Evolutionary conservation across 441 rosid species (phyloP).

Genomic region (Eutrema salsugineum): DNA sequence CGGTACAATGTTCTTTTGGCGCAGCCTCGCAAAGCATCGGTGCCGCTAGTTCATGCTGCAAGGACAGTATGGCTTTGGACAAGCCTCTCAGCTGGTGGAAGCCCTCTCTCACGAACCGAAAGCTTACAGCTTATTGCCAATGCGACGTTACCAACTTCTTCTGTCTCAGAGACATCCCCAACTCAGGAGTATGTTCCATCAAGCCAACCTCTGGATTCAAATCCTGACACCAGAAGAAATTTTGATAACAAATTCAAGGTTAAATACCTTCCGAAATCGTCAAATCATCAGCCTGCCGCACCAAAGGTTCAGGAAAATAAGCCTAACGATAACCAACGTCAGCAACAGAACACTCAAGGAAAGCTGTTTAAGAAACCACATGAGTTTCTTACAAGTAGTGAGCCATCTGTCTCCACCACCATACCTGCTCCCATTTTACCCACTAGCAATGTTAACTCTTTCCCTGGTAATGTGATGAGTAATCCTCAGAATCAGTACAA

Average conservation of each 20-base stretch:
- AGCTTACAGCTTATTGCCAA: conserved; percentile 37
- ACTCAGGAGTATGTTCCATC: conserved; percentile 32
- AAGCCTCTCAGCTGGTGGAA: conserved; percentile 67
- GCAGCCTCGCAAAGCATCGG: conserved; percentile 77
- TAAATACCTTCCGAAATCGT: conserved; percentile 30
- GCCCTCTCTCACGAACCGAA: conserved; percentile 55
- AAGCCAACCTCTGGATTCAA: conserved; percentile 35
- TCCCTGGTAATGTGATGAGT: conserved; percentile 29
- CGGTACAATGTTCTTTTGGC: conserved; percentile 88
- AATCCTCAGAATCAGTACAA: conserved; percentile 39
- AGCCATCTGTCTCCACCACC: conserved; percentile 41
- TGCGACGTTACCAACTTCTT: conserved; percentile 3
- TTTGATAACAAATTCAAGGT: conserved; percentile 39
- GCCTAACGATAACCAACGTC: conserved; percentile 34
- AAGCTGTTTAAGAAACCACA: conserved; percentile 79
- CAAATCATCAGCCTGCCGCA: conserved; percentile 41
- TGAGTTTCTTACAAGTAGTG: conserved; percentile 52
- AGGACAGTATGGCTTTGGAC: conserved; percentile 93
- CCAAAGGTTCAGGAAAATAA: conserved; percentile 46
- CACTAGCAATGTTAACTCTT: conserved; percentile 30
- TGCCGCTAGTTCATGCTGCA: conserved; percentile 79
- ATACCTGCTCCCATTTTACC: conserved; percentile 32
- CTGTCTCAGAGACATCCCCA: background rate
- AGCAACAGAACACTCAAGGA: conserved; percentile 39
- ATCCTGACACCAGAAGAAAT: conserved; percentile 33